These are phyloP conservation scores for Xylaria grammica DNA, from an alignment of 495 filamentous ascomycete genomes.

Conservation along the genomic window DNA sequence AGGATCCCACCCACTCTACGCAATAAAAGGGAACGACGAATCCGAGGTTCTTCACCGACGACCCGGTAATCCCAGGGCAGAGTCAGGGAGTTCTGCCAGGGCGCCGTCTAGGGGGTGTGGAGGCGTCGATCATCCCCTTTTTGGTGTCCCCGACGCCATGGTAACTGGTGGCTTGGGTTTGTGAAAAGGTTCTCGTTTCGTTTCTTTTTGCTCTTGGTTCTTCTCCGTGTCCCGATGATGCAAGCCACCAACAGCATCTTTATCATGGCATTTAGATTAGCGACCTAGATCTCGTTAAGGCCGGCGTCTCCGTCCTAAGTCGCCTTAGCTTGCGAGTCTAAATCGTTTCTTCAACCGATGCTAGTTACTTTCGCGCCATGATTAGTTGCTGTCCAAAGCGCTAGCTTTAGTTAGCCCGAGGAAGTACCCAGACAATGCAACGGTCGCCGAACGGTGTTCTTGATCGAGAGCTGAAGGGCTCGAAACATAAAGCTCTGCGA, in stretches of 20 bases:
- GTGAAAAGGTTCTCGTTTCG: background rate
- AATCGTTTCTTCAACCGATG: background rate
- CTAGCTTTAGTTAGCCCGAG: background rate
- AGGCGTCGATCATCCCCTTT: slow-evolving; percentile 2
- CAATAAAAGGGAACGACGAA: background rate
- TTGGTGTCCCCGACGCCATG: slow-evolving; percentile 9
- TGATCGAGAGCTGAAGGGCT: background rate
- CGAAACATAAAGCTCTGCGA: background rate
- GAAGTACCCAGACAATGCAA: too few relatives aligned
- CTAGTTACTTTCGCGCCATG: background rate
- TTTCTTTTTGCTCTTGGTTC: background rate
- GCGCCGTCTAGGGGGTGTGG: background rate
- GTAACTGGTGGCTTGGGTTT: background rate
- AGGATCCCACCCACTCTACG: background rate
- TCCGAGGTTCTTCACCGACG: background rate
- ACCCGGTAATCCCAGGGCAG: background rate
- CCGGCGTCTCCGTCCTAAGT: background rate
- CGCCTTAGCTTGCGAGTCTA: background rate
- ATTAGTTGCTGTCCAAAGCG: background rate
- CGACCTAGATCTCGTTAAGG: background rate
- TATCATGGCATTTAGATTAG: background rate
- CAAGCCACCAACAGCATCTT: background rate
- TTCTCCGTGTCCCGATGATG: background rate
- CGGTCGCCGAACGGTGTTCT: too few relatives aligned
- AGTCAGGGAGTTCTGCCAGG: background rate